Base-by-base conservation (phyloP, 441 rosid species). In the Eruca vesicaria region DNA sequence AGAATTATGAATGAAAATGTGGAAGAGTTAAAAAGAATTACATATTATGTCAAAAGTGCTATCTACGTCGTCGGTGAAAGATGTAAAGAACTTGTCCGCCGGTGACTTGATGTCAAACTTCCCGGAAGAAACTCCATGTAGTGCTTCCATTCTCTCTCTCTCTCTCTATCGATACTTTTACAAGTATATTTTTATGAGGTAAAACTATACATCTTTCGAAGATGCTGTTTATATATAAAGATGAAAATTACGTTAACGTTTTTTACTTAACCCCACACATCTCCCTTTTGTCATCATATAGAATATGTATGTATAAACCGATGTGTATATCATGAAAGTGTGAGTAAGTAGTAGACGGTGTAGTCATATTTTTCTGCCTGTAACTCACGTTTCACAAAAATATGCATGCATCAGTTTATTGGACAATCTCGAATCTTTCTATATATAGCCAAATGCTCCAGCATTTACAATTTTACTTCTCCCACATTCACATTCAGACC, bases 401-500 rank as follows among this genome's bases (percentile, higher is more conserved):
- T 9, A 63, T 20, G 38, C 19, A 20, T 15, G 55, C 71, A 38
- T 32, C 59, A 20, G 35, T 58, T 66, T 66, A 58, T 52, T 52
- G 41, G 77, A 62, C 19, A 57, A 60, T 76, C 77, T 62, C 48
- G 32, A 38, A 38, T 63, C 53, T 63, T 38, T 64, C 26, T 65
- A 26, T 5, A 65, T 65, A 43, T 65, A 65, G 69, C 56, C 56
- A 63, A 15, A 62, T 62, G 45, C 35, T 64, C 50, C 20, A 64
- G 21, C 20, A n/a, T 64, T 66, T 66, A 48, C 69, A 45, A 66
- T 45, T 66, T 48, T 16, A 66, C 58, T 48, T 66, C 38, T 45
- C 23, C 6, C 70, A 11, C 60, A 55, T 5, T 55, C 60, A 5
- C 59, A 48, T 11, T 12, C 68, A 38, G 45, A 4, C 48, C 7